Conservation (phyloP, 768 basidiomycete species). For the Amanita rubescens region DNA sequence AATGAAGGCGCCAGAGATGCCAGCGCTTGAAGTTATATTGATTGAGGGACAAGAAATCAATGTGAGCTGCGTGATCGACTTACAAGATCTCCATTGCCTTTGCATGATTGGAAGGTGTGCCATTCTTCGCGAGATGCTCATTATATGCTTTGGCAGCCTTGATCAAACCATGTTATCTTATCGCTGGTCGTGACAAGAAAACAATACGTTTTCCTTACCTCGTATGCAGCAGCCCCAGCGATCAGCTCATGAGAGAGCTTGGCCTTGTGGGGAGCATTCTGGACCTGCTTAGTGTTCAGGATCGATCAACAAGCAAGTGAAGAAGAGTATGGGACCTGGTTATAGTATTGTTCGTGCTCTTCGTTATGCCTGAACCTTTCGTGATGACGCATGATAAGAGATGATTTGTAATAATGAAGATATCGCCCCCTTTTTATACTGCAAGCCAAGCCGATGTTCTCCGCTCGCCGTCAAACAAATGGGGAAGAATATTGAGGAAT, state of each 20-base stretch:
- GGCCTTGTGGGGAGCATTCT: constrained; percentile 47
- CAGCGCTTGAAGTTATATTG: constrained; percentile 36
- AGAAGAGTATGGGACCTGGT: constrained; percentile 22
- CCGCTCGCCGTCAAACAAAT: no score
- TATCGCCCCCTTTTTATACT: no score
- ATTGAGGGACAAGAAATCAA: not conserved
- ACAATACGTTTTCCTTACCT: constrained; percentile 27
- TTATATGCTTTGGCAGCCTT: constrained; percentile 63
- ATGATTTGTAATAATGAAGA: no score
- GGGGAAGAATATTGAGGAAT: no score
- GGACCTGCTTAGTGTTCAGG: constrained; percentile 26
- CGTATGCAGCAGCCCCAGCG: constrained; percentile 59
- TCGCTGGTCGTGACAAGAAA: not conserved
- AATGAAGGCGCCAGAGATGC: constrained; percentile 45
- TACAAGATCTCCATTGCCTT: constrained; percentile 52
- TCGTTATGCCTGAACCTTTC: no score
- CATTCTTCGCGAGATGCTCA: constrained; percentile 41
- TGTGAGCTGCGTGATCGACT: not conserved
- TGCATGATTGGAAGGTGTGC: constrained; percentile 40
- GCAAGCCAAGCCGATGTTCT: no score
- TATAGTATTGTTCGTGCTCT: constrained; percentile 21
- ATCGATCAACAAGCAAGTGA: not conserved
- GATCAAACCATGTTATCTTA: not conserved
- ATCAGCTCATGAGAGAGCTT: constrained; percentile 58
- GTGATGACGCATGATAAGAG: no score